These are phyloP conservation scores for Urochloa ruziziensis DNA, from an alignment of 176 grass and related monocot genomes.

Conservation along the genomic window DNA sequence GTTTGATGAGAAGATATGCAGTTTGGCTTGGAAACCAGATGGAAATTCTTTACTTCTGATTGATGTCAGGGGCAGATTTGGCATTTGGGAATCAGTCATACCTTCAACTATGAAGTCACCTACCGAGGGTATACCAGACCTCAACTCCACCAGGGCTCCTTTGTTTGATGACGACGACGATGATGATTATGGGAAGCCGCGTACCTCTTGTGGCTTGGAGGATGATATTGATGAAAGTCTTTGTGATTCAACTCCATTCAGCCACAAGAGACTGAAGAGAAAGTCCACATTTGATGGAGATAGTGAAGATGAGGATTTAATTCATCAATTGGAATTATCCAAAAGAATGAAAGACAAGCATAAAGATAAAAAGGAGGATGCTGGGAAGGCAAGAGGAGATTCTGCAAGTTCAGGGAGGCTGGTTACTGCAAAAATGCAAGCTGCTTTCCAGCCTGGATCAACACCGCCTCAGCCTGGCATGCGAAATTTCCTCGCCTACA, in stretches of 20 bases:
- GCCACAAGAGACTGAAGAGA: constrained; percentile 55
- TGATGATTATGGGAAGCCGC: constrained; percentile 57
- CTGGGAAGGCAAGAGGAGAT: constrained; percentile 38
- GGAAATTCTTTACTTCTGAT: constrained; percentile 80
- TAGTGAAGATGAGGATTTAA: constrained; percentile 59
- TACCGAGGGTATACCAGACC: constrained; percentile 53
- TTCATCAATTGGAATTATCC: constrained; percentile 51
- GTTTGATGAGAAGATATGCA: constrained; percentile 75
- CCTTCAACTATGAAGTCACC: constrained; percentile 79
- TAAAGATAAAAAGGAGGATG: constrained; percentile 35
- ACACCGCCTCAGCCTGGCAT: constrained; percentile 67
- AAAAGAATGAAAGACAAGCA: constrained; percentile 60
- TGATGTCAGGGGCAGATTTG: constrained; percentile 75
- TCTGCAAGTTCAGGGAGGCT: constrained; percentile 42
- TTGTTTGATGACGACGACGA: constrained; percentile 87
- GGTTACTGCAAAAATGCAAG: constrained; percentile 60
- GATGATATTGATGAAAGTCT: constrained; percentile 62
- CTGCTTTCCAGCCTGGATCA: constrained; percentile 80
- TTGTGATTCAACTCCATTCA: constrained; percentile 48
- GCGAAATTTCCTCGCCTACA: constrained; percentile 83
- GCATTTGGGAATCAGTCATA: constrained; percentile 79
- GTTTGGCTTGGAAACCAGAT: constrained; percentile 77
- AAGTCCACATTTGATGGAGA: constrained; percentile 41
- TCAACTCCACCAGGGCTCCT: constrained; percentile 34
- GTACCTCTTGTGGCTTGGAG: constrained; percentile 66